Evolutionary conservation across 495 filamentous ascomycete species (phyloP).

Genomic region (Pseudevernia furfuracea): DNA sequence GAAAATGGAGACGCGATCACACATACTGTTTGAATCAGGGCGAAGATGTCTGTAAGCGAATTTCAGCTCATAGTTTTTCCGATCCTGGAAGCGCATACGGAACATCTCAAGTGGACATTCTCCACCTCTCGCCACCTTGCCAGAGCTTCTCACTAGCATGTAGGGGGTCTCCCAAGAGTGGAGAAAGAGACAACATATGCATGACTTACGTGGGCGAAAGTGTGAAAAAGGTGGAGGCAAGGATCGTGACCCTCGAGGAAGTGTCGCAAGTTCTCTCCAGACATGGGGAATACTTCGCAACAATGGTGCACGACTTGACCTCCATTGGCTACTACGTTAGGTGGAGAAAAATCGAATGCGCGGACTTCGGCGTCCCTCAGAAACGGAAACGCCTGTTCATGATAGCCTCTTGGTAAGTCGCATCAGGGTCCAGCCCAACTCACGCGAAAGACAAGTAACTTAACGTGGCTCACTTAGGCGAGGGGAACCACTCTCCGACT

Average conservation of each 20-base stretch:
- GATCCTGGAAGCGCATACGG: neutral
- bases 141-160: neutral
- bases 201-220: neutral
- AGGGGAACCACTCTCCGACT: neutral
- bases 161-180: neutral
- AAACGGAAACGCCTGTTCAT: neutral
- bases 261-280: neutral
- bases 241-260: constrained; percentile 4
- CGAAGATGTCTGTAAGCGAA: neutral
- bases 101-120: neutral
- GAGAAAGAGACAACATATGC: neutral
- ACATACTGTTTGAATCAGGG: neutral
- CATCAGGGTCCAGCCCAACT: neutral
- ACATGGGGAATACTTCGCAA: neutral
- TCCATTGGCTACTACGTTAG: neutral
- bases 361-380: neutral
- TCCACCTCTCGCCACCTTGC: neutral
- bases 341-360: neutral
- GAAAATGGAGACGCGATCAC: neutral
- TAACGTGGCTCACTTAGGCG: neutral
- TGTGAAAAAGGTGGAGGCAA: neutral
- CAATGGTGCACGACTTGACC: neutral
- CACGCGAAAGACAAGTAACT: neutral
- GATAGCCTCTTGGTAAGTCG: neutral
- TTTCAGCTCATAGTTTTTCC: neutral